Evolutionary conservation across 805 yeast genomes (phyloP).

Genomic region (Sugiyamaella floridensis): DNA sequence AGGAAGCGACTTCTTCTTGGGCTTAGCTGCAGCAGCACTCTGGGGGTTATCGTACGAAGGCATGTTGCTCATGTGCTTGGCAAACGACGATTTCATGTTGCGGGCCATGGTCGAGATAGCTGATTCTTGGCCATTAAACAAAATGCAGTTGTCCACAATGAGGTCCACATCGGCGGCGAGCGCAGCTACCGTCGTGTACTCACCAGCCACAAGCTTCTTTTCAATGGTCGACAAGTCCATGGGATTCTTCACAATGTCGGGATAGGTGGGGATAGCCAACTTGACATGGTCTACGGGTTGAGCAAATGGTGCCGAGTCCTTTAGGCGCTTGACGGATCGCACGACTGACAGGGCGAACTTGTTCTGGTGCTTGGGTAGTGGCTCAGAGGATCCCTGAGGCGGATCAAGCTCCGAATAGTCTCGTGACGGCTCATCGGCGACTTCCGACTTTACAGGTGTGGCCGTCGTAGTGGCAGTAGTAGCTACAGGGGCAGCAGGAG

Average conservation of each 20-base stretch:
- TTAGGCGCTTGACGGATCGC: constrained; percentile 80
- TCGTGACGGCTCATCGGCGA: neutral
- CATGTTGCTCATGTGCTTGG: constrained; percentile 85
- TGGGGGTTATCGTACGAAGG: constrained; percentile 50
- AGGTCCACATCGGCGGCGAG: constrained; percentile 72
- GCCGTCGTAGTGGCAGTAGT: neutral
- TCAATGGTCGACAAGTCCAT: constrained; percentile 94
- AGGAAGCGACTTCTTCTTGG: constrained; percentile 19
- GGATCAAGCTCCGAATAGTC: constrained; percentile 11
- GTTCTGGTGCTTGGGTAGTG: constrained; percentile 57
- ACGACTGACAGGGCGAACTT: constrained; percentile 72
- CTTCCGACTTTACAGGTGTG: neutral
- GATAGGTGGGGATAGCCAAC: constrained; percentile 84
- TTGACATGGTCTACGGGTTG: constrained; percentile 86
- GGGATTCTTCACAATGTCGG: constrained; percentile 74
- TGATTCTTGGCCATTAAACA: constrained; percentile 79
- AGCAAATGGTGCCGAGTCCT: constrained; percentile 86
- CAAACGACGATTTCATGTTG: constrained; percentile 84
- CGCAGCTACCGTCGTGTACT: constrained; percentile 63
- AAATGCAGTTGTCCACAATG: constrained; percentile 75
- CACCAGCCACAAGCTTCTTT: constrained; percentile 59
- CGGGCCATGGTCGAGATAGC: constrained; percentile 87
- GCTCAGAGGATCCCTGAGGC: constrained; percentile 5
- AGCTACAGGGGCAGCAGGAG: constrained; percentile 4
- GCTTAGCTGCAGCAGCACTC: constrained; percentile 12